A percentile compares a stretch with the other conserved stretches of the same genome.
These are phyloP conservation scores for Rhamnella rubrinervis DNA, from an alignment of 331 rosid genomes.

Conservation along the genomic window DNA sequence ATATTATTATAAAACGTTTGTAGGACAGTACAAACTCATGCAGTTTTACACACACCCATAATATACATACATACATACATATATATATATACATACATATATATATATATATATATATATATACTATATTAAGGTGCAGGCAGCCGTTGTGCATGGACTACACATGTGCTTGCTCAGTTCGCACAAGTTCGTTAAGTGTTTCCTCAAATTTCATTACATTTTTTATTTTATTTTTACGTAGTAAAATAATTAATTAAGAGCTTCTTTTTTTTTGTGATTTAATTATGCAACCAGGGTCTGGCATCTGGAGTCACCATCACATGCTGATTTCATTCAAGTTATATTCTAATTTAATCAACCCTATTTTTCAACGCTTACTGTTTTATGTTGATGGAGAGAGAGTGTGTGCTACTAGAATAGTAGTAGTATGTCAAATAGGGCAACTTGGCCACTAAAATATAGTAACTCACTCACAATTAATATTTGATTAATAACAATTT, in stretches of 20 bases:
- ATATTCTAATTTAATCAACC: background rate
- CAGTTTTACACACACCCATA: background rate
- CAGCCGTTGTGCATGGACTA: conserved; percentile 10
- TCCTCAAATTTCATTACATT: background rate
- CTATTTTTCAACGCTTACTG: no score
- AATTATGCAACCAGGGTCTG: background rate
- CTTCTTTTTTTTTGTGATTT: background rate
- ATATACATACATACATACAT: no score
- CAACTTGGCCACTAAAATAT: background rate
- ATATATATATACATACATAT: no score
- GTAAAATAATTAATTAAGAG: background rate
- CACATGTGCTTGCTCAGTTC: conserved; percentile 13
- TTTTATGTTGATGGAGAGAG: no score
- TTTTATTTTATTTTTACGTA: no score
- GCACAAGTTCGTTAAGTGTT: background rate
- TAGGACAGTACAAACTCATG: conserved; percentile 9
- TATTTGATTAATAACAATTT: no score
- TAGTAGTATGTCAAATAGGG: background rate
- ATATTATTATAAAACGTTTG: background rate
- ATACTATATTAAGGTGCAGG: background rate
- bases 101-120: background rate
- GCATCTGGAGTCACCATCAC: background rate
- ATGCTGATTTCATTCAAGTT: background rate
- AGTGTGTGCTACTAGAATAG: no score
- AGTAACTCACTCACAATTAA: background rate